Base-by-base conservation (phyloP, 2,329 filamentous ascomycete genomes). In the Sclerotinia spermophila region DNA sequence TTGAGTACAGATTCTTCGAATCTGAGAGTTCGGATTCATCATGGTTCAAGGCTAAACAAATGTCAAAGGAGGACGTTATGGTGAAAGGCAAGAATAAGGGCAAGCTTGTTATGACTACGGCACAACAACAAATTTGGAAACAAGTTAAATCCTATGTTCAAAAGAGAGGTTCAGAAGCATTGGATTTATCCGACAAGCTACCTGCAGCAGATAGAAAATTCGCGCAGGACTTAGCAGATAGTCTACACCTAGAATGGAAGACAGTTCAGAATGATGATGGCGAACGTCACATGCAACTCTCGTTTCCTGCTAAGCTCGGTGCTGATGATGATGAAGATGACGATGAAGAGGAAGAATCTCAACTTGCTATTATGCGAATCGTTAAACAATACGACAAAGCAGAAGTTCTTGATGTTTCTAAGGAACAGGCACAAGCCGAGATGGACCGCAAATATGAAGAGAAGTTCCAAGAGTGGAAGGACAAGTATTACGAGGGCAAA, bases 1-100 rank as follows among this genome's bases (percentile, higher is more conserved):
- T 97, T 71, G 96, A 99, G 81, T 91, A 92, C 78, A 87, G 92
- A n/a, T 92, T 96, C 78, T 99, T 99, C 77, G 95, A 99, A 81
- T 86, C 90, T 55, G 96, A 98, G 77, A 90, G 94, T 74, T 86
- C 92, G 10, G 94, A 98, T 81, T 90, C 93, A 65, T 91, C 90
- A 77, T 99, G 96, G 96, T 92, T 97, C 78, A 93, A 91, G 77
- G 90, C 93, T 53, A 98, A 97, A 83, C 89, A 90, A 75, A 85
- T 90, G 79, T 89, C 89, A 66, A 90, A 91, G 71, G 84, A 87
- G 69, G 89, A 91, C 74, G 86, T 88, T 51, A 90, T 90, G 79
- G 83, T 88, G 55, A 87, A 89, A 74, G 82, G 84, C 24, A 84
- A 83, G 67, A 76, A 81, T 15, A 89, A 91, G 76, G 81, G 95